Base-by-base conservation (phyloP, 2,329 filamentous ascomycete species). In the Fusarium sp. region DNA sequence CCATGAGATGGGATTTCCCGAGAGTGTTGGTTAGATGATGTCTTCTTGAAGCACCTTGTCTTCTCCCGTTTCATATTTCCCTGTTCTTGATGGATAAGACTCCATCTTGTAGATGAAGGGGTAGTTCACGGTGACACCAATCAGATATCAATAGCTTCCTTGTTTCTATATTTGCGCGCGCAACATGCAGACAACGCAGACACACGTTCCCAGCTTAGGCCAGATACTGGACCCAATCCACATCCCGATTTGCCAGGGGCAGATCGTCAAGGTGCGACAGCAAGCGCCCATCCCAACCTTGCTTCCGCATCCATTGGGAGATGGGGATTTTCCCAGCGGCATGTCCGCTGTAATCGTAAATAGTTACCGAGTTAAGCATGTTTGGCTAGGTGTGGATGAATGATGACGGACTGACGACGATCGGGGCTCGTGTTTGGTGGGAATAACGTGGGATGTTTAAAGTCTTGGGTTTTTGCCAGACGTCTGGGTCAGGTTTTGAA, bases 331-430 rank as follows among this genome's bases (percentile, higher is more conserved):
- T 64, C 57, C 35, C 41, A 64, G 50, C 61, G 61, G 61, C 31
- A 41, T 64, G 50, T 29, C 61, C 61, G 48, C 61, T 24, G 61
- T 37, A 24, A 24, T 31, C 16, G 54, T 60, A 68, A 68, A 59
- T 52, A 48, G 43, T 41, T 41, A 3, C 39, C 39, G 6, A 20
- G 39, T 48, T 48, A 65, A 33, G 67, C 60, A 64, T 29, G 43
- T 52, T 52, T 64, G 20, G 58, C 45, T 56, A 60, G 48, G 37
- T 74, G 72, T 69, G 72, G 64, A 65, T 63, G n/a, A 64, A 64
- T 74, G 72, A 75, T 74, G 72, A 64, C 62, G 48, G 63, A 45
- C 65, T 69, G 65, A 58, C 72, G 68, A 64, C 61, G 50, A 61
- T 37, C 29, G 9, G 20, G 1, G 16, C 48, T 64, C 58, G 62